Evolutionary conservation across 2,329 filamentous ascomycete species (phyloP).

Genomic region (Pseudocercospora crystallina): DNA sequence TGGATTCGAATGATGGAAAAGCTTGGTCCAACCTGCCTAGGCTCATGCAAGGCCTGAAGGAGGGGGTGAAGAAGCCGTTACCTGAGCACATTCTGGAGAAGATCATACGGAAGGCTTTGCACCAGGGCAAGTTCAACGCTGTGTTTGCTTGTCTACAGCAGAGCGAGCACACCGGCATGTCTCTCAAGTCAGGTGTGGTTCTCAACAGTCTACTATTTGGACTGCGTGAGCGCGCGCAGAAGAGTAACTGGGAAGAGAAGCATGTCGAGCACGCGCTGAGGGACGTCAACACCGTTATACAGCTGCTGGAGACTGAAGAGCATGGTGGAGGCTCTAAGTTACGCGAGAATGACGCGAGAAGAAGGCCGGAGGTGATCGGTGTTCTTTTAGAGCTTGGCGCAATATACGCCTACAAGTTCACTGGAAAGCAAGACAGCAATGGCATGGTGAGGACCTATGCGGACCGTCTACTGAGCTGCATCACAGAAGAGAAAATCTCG

Average conservation of each 20-base stretch:
- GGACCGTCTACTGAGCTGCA: conserved; percentile 36
- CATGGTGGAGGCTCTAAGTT: conserved; percentile 35
- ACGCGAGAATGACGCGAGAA: conserved; percentile 33
- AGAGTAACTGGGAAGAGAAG: conserved; percentile 37
- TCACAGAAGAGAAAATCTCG: conserved; percentile 1
- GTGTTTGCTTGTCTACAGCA: conserved; percentile 35
- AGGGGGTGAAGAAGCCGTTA: conserved; percentile 20
- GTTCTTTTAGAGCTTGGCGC: conserved; percentile 46
- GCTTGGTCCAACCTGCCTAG: conserved; percentile 37
- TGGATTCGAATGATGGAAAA: conserved; percentile 13
- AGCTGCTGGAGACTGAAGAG: conserved; percentile 42
- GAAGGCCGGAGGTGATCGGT: conserved; percentile 41
- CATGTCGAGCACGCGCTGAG: conserved; percentile 40
- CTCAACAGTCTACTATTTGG: conserved; percentile 37
- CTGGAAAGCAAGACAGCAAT: conserved; percentile 35
- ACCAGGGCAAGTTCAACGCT: conserved; percentile 30
- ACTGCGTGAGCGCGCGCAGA: conserved; percentile 36
- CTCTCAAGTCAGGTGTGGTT: conserved; percentile 34
- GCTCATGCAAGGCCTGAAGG: conserved; percentile 35
- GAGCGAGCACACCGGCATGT: conserved; percentile 35
- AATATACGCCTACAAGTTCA: conserved; percentile 38
- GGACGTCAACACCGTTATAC: conserved; percentile 40
- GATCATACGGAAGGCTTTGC: conserved; percentile 34
- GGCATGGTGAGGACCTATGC: conserved; percentile 42
- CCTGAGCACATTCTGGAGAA: conserved; percentile 30